Base-by-base conservation (phyloP, 345 rosid species). In the Camelina sativa region DNA sequence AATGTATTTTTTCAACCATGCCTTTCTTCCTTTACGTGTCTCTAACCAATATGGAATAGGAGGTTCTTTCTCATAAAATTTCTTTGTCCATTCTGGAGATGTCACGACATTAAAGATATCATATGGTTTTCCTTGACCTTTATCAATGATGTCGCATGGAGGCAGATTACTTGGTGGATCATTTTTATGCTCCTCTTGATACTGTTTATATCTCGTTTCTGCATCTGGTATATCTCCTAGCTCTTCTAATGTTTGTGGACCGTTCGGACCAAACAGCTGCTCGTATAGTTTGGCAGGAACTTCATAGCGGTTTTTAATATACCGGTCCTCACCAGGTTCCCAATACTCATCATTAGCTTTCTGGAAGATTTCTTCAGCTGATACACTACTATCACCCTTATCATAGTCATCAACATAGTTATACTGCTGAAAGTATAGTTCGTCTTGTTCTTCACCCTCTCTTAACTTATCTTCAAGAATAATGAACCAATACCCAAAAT, bases 281-380 rank as follows among this genome's bases (percentile, higher is more conserved):
- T 94, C 97, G 67, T 91, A 94, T 15, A 94, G 80, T 80, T 94
- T 94, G 50, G 98, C 95, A 28, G 96, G 98, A 74, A 89, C 81
- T 79, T 91, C 91, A 47, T 82, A 84, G 8, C 96, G 95, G 78
- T 87, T 77, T 57, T 94, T 90, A 9, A 94, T 79, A 66, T 83
- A 89, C 30, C 86, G 79, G 62, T 94, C 97, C 82, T 94, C 98
- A 20, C 97, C 98, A 69, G 97, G 97, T 81, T 94, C 98, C 97
- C 97, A 94, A 72, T 94, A 94, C 62, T 94, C 95, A 79, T 94
- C 98, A 71, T 87, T 86, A 59, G 96, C 88, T 81, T 69, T 91
- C 80, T 88, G 76, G 65, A 91, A 84, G 60, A 88, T 72, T 82
- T 91, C 97, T 17, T 90, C 91, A 55, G 90, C 86, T 65, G 88